Conservation (phyloP, 2,329 filamentous ascomycete genomes). For the Diaporthe humulicola region DNA sequence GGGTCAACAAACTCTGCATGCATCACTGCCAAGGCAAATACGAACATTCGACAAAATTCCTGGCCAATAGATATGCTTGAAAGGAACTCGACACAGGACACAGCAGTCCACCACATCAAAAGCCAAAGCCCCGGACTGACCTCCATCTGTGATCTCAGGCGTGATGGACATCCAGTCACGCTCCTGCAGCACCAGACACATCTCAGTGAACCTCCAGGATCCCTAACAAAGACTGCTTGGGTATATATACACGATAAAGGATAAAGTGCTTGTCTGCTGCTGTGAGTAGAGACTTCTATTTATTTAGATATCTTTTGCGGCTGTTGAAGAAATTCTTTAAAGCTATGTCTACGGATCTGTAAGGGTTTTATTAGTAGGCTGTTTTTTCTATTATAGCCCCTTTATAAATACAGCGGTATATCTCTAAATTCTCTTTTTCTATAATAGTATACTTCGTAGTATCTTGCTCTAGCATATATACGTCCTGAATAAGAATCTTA, state of each 20-base stretch:
- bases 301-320: not conserved
- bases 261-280: not conserved
- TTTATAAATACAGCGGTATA: not conserved
- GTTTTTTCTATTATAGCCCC: not conserved
- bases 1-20: no score
- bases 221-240: not conserved
- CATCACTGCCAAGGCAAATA: no score
- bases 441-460: not conserved
- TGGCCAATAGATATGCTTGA: no score
- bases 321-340: constrained; percentile 3
- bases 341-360: constrained; percentile 2
- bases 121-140: no score
- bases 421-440: not conserved
- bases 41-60: no score
- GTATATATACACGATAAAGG: not conserved
- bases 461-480: not conserved
- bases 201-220: constrained; percentile 8
- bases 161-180: no score
- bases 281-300: not conserved
- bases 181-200: no score
- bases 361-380: not conserved
- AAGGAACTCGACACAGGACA: no score
- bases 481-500: constrained; percentile 14
- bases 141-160: no score
- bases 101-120: no score